These are phyloP conservation scores for Clavaria fumosa DNA, from an alignment of 768 basidiomycete genomes.

Conservation along the genomic window DNA sequence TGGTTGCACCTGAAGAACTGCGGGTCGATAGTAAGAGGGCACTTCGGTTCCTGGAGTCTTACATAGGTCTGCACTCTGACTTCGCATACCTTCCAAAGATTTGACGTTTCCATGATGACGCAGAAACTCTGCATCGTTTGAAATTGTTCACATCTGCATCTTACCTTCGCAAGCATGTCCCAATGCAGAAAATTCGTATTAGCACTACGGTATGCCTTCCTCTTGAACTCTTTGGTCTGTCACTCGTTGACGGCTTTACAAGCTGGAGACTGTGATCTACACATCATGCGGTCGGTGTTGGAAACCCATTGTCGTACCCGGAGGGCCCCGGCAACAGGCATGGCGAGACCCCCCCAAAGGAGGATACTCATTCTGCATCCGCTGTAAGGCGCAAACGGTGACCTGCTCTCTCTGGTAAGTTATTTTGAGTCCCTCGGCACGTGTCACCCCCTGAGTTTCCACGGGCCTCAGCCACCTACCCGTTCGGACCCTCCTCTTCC, in stretches of 20 bases:
- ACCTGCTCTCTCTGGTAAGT: slow-evolving; percentile 64
- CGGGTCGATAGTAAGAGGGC: slow-evolving; percentile 27
- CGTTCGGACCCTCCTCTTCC: slow-evolving; percentile 52
- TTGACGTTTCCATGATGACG: neutral
- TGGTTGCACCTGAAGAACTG: slow-evolving; percentile 48
- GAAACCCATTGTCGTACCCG: slow-evolving; percentile 38
- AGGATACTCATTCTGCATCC: slow-evolving; percentile 38
- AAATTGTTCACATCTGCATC: slow-evolving; percentile 54
- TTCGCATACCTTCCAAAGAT: neutral
- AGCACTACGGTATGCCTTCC: slow-evolving; percentile 32
- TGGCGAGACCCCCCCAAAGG: slow-evolving; percentile 21
- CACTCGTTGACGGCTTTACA: slow-evolving; percentile 1
- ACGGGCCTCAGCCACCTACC: slow-evolving; percentile 47
- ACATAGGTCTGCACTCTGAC: slow-evolving; percentile 38
- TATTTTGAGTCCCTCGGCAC: neutral
- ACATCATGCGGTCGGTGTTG: slow-evolving; percentile 54
- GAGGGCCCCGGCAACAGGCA: slow-evolving; percentile 19
- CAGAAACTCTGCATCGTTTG: slow-evolving; percentile 52
- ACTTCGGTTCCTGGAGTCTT: slow-evolving; percentile 47
- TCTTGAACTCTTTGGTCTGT: slow-evolving; percentile 1
- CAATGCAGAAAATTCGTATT: slow-evolving; percentile 33
- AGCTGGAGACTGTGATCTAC: slow-evolving; percentile 63
- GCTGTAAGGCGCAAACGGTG: slow-evolving; percentile 33
- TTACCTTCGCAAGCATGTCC: slow-evolving; percentile 54
- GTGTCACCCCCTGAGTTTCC: slow-evolving; percentile 1